phyloP scores from a whole-genome alignment of 2,329 filamentous ascomycete species.

The Biscogniauxia mediterranea region DNA sequence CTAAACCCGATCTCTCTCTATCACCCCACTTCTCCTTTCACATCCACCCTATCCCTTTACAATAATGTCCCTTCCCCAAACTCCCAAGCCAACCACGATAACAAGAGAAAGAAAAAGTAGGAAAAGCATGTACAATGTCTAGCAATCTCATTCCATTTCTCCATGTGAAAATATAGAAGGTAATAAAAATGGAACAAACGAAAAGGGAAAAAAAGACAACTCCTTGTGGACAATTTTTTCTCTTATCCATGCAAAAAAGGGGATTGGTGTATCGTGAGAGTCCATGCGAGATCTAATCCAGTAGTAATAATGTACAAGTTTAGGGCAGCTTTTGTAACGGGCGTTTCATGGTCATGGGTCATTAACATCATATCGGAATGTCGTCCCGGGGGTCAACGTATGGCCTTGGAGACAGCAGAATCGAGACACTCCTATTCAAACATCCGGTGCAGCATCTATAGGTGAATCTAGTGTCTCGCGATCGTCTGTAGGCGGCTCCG shows the following conservation, averaged over 20 bases:
- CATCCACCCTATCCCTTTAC: no score
- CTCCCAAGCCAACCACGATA: no score
- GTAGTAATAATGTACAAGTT: constrained; percentile 14
- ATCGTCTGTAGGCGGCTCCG: constrained; percentile 15
- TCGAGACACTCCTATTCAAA: background rate
- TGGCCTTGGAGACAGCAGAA: no score
- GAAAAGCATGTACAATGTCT: no score
- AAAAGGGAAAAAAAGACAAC: constrained; percentile 6
- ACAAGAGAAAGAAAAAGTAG: no score
- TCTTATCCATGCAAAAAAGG: constrained; percentile 12
- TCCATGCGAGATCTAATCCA: constrained; percentile 9
- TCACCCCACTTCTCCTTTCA: no score
- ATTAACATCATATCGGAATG: constrained; percentile 1
- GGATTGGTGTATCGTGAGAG: constrained; percentile 1
- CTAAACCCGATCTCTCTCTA: no score
- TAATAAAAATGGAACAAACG: no score
- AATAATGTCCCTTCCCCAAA: no score
- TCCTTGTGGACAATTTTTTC: constrained; percentile 7
- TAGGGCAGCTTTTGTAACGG: constrained; percentile 7
- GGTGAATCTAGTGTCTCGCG: constrained; percentile 7
- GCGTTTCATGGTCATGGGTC: constrained; percentile 14
- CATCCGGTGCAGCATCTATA: constrained; percentile 5
- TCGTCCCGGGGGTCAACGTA: background rate
- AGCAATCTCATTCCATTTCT: no score
- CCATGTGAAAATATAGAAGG: no score